Evolutionary conservation across 2,329 filamentous ascomycete species (phyloP), one percentile per base, ranked within the genome.

Genomic region (Colletotrichum liriopes): DNA sequence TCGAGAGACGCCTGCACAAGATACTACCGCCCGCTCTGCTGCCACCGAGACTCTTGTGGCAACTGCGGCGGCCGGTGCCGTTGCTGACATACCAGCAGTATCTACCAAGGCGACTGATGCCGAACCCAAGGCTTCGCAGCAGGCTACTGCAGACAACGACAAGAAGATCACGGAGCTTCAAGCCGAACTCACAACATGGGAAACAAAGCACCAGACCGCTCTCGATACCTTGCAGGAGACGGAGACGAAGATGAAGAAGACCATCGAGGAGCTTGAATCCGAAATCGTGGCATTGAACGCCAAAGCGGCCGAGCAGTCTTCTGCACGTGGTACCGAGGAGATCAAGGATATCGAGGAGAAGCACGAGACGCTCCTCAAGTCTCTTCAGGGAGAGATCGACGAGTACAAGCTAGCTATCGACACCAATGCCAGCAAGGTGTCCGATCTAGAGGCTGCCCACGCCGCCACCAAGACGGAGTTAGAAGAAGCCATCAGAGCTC

Each of bases 391-490:
- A 71, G 92, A 97, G 79, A 92, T 98, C 65, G 91, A 95, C 63
- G 91, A 94, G 78, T 95, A 97, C 83, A 95, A 93, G 83, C 84
- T 88, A 4, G 89, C 93, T 47, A 92, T 97, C 76, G 88, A 89
- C 74, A 87, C 85, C 75, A 94, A 95, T 77, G 86, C 91, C 16
- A 80, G 88, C 49, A 93, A 92, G 77, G 91, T 98, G 39, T 87
- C 91, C 3, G 89, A 93, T 75, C 86, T 98, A 18, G 94, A 98
- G 81, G 84, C 91, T 74, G 89, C 92, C 5, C 93, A 97, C 78
- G 81, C 88, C 41, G 87, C 88, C 35, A 89, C 93, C 62, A 89
- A 91, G 77, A 83, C 88, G 58, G 89, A 96, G 77, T 87, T 97
- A 14, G 90, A 94, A 49, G 88, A 93, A 65, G 88, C 92, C 55